These are phyloP conservation scores for Phytomonas sp. DNA, from an alignment of 208 protist species.

Conservation along the genomic window DNA sequence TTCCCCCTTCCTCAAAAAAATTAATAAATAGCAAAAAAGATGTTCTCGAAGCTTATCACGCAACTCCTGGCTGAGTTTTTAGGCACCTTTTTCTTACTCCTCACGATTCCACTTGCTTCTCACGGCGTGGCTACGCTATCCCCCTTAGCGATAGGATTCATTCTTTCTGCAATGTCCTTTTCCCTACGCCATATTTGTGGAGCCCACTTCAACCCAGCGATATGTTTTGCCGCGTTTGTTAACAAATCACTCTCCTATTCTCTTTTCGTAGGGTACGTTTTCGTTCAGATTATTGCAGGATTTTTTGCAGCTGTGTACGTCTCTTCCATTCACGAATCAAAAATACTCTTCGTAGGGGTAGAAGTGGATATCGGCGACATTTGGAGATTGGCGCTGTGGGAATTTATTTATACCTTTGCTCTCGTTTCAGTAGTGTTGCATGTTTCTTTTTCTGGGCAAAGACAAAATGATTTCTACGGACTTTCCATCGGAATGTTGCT, in stretches of 20 bases:
- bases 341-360: conserved; percentile 46
- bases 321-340: conserved; percentile 61
- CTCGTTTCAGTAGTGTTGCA: conserved; percentile 74
- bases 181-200: conserved; percentile 89
- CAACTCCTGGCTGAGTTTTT: conserved; percentile 75
- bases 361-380: conserved; percentile 29
- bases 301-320: conserved; percentile 70
- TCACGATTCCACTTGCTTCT: conserved; percentile 64
- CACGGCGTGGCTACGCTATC: conserved; percentile 59
- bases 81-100: conserved; percentile 79
- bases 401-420: conserved; percentile 79
- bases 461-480: conserved; percentile 78
- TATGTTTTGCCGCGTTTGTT: conserved; percentile 83
- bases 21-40: conserved; percentile 6
- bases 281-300: conserved; percentile 64
- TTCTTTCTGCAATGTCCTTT: conserved; percentile 83
- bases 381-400: conserved; percentile 63
- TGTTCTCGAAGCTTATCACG: conserved; percentile 60
- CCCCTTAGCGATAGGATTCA: conserved; percentile 83
- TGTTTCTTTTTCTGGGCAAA: conserved; percentile 75
- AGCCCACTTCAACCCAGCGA: conserved; percentile 91
- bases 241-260: conserved; percentile 68
- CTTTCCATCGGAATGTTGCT: conserved; percentile 72
- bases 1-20: background rate
- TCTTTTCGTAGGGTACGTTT: conserved; percentile 55